Evolutionary conservation across 192 early-diverging fungal genomes (phyloP).

Genomic region (Phlyctochytrium bullatum): DNA sequence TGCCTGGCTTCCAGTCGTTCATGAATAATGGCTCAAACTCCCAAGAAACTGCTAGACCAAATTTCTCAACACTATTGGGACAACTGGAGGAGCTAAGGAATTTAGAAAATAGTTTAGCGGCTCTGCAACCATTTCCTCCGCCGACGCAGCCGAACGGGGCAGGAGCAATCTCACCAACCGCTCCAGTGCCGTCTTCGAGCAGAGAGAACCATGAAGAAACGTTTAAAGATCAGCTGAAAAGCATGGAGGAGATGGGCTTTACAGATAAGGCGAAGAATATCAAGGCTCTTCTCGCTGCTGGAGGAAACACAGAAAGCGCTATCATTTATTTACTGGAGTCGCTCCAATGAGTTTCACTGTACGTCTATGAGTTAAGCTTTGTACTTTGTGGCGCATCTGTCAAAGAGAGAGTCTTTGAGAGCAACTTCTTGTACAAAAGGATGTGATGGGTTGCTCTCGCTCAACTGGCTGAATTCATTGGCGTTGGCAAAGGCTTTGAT

Average conservation of each 20-base stretch:
- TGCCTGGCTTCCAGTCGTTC: no score
- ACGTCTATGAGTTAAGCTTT: slow-evolving; percentile 8
- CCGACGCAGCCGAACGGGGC: slow-evolving; percentile 1
- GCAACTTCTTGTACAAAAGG: slow-evolving; percentile 73
- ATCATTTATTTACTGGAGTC: slow-evolving; percentile 1
- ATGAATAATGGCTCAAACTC: no score
- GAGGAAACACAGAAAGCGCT: slow-evolving; percentile 1
- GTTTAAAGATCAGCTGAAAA: slow-evolving; percentile 64
- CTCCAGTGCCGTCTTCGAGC: slow-evolving; percentile 74
- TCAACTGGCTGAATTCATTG: slow-evolving; percentile 60
- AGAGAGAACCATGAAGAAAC: slow-evolving; percentile 66
- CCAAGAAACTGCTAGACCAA: no score
- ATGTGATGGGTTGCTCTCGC: slow-evolving; percentile 72
- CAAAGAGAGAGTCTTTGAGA: slow-evolving; percentile 81
- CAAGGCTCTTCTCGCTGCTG: slow-evolving; percentile 66
- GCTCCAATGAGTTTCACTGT: neutral
- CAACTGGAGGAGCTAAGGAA: slow-evolving; percentile 9
- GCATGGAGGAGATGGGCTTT: slow-evolving; percentile 84
- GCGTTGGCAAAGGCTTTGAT: slow-evolving; percentile 37
- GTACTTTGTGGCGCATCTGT: slow-evolving; percentile 48
- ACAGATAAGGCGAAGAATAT: slow-evolving; percentile 77
- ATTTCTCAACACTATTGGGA: slow-evolving; percentile 1
- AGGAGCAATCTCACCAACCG: slow-evolving; percentile 32
- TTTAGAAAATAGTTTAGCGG: neutral
- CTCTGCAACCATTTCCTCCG: slow-evolving; percentile 1